phyloP scores from a whole-genome alignment of 345 rosid species.

The Eucalyptus regnans region DNA sequence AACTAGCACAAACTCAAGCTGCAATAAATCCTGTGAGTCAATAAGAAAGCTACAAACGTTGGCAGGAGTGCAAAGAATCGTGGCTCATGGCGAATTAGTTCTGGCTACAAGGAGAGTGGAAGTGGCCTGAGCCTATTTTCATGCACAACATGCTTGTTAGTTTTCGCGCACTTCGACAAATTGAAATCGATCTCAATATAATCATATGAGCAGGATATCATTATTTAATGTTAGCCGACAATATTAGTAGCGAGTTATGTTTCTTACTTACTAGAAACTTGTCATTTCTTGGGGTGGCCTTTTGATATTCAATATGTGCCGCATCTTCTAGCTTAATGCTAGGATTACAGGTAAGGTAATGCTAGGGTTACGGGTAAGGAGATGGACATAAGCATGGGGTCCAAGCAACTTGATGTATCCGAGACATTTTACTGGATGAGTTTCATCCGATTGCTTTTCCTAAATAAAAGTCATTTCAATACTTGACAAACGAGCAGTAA shows the following conservation, averaged over 20 bases:
- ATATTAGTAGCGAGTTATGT: neutral
- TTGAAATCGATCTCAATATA: neutral
- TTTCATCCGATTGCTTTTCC: neutral
- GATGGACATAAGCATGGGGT: neutral
- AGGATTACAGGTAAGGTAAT: neutral
- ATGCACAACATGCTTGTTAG: neutral
- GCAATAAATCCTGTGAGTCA: neutral
- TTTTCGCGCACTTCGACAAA: neutral
- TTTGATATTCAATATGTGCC: neutral
- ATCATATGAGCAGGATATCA: neutral
- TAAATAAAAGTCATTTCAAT: too few relatives aligned
- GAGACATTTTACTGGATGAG: neutral
- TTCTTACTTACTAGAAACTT: neutral
- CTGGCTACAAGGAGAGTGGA: neutral
- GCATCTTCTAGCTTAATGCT: neutral
- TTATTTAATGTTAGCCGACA: neutral
- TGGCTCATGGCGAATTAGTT: neutral
- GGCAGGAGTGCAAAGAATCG: neutral
- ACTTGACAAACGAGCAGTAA: neutral
- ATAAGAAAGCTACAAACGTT: neutral
- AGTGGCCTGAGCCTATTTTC: neutral
- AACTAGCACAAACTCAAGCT: neutral
- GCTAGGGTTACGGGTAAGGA: too few relatives aligned
- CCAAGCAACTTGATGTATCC: neutral
- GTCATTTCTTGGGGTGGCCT: neutral